Conservation (phyloP, 768 basidiomycete species). For the Lactarius sanguifluus region DNA sequence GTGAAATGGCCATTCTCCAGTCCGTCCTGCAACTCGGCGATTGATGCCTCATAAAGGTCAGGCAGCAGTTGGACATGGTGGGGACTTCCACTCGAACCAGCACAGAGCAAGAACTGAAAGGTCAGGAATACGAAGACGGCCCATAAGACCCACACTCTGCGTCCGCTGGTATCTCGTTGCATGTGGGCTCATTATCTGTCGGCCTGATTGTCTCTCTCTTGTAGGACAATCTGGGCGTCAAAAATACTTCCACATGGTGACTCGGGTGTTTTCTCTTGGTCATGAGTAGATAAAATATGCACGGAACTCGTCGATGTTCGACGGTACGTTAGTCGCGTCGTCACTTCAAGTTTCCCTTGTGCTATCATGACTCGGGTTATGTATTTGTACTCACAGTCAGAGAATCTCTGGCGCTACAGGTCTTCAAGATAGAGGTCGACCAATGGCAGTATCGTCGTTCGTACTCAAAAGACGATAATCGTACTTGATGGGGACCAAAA, state of each 20-base stretch:
- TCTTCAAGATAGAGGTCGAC: not conserved
- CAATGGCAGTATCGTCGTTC: not conserved
- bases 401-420: too few relatives aligned
- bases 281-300: too few relatives aligned
- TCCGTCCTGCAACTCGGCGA: constrained; percentile 42
- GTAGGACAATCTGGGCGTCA: too few relatives aligned
- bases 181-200: too few relatives aligned
- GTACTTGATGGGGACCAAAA: not conserved
- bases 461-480: not conserved
- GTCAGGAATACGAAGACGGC: not conserved
- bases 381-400: too few relatives aligned
- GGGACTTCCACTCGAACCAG: not conserved
- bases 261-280: too few relatives aligned
- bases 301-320: too few relatives aligned
- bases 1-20: constrained; percentile 39
- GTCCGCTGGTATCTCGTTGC: not conserved
- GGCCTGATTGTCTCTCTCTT: too few relatives aligned
- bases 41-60: constrained; percentile 44
- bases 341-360: too few relatives aligned
- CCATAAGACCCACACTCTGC: not conserved
- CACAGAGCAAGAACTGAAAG: not conserved
- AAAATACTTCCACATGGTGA: too few relatives aligned
- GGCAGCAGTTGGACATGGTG: constrained; percentile 35
- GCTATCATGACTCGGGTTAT: too few relatives aligned
- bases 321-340: too few relatives aligned